A percentile compares a stretch with the other conserved stretches of the same genome.
These are phyloP conservation scores for Hyaloperonospora arabidopsidis DNA, from an alignment of 352 stramenopile species.

Conservation along the genomic window DNA sequence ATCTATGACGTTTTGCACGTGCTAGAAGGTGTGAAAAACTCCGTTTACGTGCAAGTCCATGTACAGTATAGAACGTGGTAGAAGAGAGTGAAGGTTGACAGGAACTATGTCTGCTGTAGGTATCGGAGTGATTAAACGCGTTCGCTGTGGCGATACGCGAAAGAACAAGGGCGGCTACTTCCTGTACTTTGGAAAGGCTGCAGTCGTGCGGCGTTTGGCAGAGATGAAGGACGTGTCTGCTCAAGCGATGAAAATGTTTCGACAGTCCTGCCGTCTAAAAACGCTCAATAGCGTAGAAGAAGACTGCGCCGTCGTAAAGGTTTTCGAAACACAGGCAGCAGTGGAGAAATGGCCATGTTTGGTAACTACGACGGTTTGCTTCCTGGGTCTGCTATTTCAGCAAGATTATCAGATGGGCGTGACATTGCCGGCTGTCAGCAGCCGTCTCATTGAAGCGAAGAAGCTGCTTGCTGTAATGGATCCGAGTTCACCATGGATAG, in stretches of 20 bases:
- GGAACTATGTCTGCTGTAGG: constrained; percentile 22
- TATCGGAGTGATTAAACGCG: constrained; percentile 53
- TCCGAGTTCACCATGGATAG: constrained; percentile 12
- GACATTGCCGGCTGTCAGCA: constrained; percentile 32
- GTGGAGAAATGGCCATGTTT: constrained; percentile 49
- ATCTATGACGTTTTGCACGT: constrained; percentile 78
- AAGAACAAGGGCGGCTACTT: constrained; percentile 39
- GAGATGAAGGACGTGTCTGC: constrained; percentile 25
- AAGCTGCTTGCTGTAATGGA: constrained; percentile 18
- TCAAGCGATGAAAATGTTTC: constrained; percentile 18
- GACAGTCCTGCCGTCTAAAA: constrained; percentile 6
- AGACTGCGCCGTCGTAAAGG: constrained; percentile 37
- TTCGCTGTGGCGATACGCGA: constrained; percentile 26
- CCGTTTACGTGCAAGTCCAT: not conserved
- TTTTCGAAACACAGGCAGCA: constrained; percentile 39
- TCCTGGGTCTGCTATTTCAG: constrained; percentile 52
- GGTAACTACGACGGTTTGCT: constrained; percentile 41
- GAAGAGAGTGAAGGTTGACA: constrained; percentile 3
- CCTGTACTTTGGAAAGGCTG: constrained; percentile 47
- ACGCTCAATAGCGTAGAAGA: constrained; percentile 24
- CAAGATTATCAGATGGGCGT: constrained; percentile 23
- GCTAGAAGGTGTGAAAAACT: constrained; percentile 48
- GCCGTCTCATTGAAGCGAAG: constrained; percentile 41
- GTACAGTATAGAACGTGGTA: not conserved
- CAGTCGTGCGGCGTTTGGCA: constrained; percentile 33